Base-by-base conservation (phyloP, 805 yeast genomes). In the Zygotorulaspora florentina region DNA sequence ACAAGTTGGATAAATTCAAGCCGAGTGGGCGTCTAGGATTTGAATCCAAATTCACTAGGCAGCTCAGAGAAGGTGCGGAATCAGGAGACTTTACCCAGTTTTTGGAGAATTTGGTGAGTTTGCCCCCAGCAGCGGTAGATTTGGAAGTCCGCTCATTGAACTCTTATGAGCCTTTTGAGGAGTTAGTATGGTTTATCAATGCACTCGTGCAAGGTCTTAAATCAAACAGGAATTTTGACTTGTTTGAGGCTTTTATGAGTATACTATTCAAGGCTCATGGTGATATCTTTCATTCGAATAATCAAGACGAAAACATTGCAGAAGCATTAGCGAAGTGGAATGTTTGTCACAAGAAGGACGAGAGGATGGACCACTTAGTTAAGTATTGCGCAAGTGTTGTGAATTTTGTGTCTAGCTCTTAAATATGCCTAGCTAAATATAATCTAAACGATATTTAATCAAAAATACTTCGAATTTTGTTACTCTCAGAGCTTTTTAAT, bases 301-400 rank as follows among this genome's bases (percentile, higher is more conserved):
- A 59, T 47, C 58, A 42, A 2, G 74, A 71, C 35, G 68, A 63
- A 2, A 58, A 61, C n/a, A 64, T 84, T 38, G 63, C 65, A 8
- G 64, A 56, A 1, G 75, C 80, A 1, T 64, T 88, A 39, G 64
- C 68, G 3, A 52, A 61, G 17, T 85, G 87, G 83, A 65, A 71
- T 34, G 55, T 42, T 0, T 59, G 62, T 8, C 82, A 79, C 48
- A 50, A 58, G 8, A 73, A 71, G 39, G 69, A 74, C 31, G 71
- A 70, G 3, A 72, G 71, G 12, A 64, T 90, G 57, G 95, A 87
- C 58, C 78, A 75, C 26, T 65, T 86, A 48, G 78, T 79, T 33
- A 85, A 88, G 61, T 87, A 81, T 65, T 87, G 96, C 64, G 75
- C 93, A 1, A 90, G 95, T 47, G 88, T 89, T 13, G 68, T 85